Evolutionary conservation across 371 early-diverging fungal species (phyloP).

Genomic region (Haplosporangium sp.): DNA sequence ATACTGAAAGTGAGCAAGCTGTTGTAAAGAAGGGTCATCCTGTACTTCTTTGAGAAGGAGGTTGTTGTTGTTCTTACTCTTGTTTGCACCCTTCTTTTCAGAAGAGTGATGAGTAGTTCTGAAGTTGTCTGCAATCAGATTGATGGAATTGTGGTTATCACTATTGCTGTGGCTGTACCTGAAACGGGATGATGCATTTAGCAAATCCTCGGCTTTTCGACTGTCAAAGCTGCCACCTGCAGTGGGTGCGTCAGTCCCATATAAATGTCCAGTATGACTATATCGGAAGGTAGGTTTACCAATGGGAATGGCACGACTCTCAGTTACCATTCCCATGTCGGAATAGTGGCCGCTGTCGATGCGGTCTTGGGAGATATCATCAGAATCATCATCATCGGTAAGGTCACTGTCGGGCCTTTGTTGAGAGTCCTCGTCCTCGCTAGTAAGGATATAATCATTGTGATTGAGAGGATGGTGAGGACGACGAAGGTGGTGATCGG

Average conservation of each 20-base stretch:
- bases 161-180: slow-evolving; percentile 32
- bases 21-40: slow-evolving; percentile 1
- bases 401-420: slow-evolving; percentile 7
- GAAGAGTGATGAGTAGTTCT: slow-evolving; percentile 5
- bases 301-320: slow-evolving; percentile 34
- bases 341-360: slow-evolving; percentile 40
- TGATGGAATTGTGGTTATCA: slow-evolving; percentile 37
- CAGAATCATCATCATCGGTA: slow-evolving; percentile 14
- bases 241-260: not conserved
- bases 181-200: slow-evolving; percentile 1
- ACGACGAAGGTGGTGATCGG: slow-evolving; percentile 11
- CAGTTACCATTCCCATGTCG: slow-evolving; percentile 8
- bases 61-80: not conserved
- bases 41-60: slow-evolving; percentile 1
- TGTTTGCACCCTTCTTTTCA: not conserved
- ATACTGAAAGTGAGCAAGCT: slow-evolving; percentile 22
- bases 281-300: slow-evolving; percentile 28
- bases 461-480: slow-evolving; percentile 9
- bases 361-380: slow-evolving; percentile 4
- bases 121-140: slow-evolving; percentile 34
- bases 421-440: slow-evolving; percentile 24
- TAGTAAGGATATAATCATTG: slow-evolving; percentile 22
- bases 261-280: slow-evolving; percentile 7
- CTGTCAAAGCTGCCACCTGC: slow-evolving; percentile 17
- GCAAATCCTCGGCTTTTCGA: slow-evolving; percentile 13